These are phyloP conservation scores for Dothistroma septosporum DNA, from an alignment of 2,329 filamentous ascomycete genomes.

Conservation along the genomic window DNA sequence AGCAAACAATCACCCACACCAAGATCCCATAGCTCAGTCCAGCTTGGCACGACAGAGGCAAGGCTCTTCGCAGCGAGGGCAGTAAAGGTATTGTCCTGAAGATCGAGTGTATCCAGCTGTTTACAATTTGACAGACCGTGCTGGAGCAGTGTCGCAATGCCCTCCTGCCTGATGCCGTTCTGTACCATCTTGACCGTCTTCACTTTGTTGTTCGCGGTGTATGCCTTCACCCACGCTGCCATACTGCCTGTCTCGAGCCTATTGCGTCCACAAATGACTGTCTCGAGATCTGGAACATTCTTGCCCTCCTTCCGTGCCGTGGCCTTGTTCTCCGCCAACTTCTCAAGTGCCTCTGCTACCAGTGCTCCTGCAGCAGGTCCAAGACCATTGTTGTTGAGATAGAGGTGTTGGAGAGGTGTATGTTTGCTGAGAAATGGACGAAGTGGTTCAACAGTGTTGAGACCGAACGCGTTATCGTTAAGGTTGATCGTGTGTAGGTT, in stretches of 20 bases:
- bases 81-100: constrained; percentile 98
- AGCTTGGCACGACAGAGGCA: constrained; percentile 67
- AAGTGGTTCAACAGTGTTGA: constrained; percentile 89
- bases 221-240: constrained; percentile 88
- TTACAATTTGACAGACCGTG: constrained; percentile 70
- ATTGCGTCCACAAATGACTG: constrained; percentile 95
- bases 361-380: constrained; percentile 86
- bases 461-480: constrained; percentile 95
- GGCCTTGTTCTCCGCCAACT: constrained; percentile 79
- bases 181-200: constrained; percentile 94
- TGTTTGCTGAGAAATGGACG: constrained; percentile 87
- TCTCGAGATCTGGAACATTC: constrained; percentile 76
- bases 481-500: constrained; percentile 89
- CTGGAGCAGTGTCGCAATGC: constrained; percentile 74
- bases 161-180: constrained; percentile 93
- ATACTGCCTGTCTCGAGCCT: constrained; percentile 93
- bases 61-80: constrained; percentile 72
- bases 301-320: constrained; percentile 67
- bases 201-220: constrained; percentile 73
- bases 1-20: constrained; percentile 87
- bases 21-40: constrained; percentile 74
- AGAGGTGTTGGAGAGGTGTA: constrained; percentile 84
- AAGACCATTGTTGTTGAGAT: constrained; percentile 97
- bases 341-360: constrained; percentile 80
- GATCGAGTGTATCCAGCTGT: constrained; percentile 70